Base-by-base conservation (phyloP, 768 basidiomycete genomes). In the Myochromella boudieri region DNA sequence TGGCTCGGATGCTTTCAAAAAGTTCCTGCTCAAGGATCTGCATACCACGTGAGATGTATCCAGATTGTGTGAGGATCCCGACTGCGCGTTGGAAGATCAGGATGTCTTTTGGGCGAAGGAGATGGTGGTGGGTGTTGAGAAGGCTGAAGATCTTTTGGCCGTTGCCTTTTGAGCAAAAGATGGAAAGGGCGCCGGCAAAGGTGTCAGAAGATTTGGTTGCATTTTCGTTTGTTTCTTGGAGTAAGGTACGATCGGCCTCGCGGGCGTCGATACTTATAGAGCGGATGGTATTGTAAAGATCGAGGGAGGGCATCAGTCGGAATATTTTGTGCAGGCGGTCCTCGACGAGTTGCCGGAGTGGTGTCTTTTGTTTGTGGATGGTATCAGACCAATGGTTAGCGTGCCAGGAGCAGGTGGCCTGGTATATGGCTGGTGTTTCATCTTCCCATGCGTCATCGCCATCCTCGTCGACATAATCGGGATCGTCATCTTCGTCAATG, bases 91-190 rank as follows among this genome's bases (percentile, higher is more conserved):
- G 82, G 15, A 82, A 60, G 0, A 68, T 61, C 1, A 57, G 25
- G 3, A 74, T 65, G 40, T 87, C 83, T 11, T 79, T 76, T 1
- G 84, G 75, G 3, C 83, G 82, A n/a, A 87, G 68, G 34, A 86
- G 77, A 42, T 82, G 70, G 1, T 67, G 61, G 54, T 85, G 65
- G 0, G 65, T 46, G 15, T 68, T 59, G 40, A 86, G 74, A 8
- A 84, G 70, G 0, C 46, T 27, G 32, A 67, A 38, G 51, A 85
- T 62, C 22, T 54, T 56, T 0, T 61, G 57, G 5, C 63, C 49
- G 26, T 76, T 56, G 54, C 60, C 55, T 32, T 73, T 69, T 3
- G 58, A 31, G 3, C 73, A 60, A 56, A 77, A 60, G 48, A 85
- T 80, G 3, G 76, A 74, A 9, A 87, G 69, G 0, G 84, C 80